Evolutionary conservation across 495 filamentous ascomycete species (phyloP), one percentile per base, ranked within the genome.

Genomic region (Penicillium egyptiacum): DNA sequence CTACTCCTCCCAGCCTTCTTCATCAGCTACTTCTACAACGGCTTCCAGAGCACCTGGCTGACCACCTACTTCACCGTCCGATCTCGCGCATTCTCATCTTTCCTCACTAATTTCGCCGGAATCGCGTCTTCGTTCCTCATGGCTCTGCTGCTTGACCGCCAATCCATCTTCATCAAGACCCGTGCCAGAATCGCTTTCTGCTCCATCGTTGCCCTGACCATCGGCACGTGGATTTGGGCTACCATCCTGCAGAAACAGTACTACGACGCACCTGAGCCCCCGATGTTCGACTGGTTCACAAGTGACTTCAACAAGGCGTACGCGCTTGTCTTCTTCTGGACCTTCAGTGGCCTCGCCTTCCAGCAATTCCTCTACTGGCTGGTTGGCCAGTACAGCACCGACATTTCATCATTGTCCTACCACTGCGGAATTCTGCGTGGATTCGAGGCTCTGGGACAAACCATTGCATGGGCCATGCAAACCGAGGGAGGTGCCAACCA

Each of bases 1-100:
- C 50, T 71, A 4, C 61, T 71, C 0, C 56, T 71, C 4, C 69
- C 69, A 1, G 52, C 69, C 4, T 71, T 71, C 56, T 71, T 71
- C 65, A 71, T 71, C 62, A 71, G 69, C 47, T 71, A 71, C 52
- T 71, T 71, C 63, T 71, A 71, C 59, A 71, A 71, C 56, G 69
- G 62, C 45, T 71, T 71, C 61, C 35, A 61, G 20, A 68, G 64
- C 59, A 71, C 69, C 8, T 71, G 64, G 64, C 50, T 71, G 46
- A 71, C 69, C 22, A 56, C 43, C 50, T 71, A 71, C 61, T 71
- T 71, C 62, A 70, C 67, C 31, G 67, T 71, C 14, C 69, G 69
- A 4, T 61, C 69, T 7, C 69, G 69, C 22, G 69, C 69, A 2
- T 71, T 71, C 59, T 68, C 65, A 0, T 71, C 69, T 0, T 71